These are phyloP conservation scores for Saturnispora saitoi DNA, from an alignment of 805 yeast genomes.

Conservation along the genomic window DNA sequence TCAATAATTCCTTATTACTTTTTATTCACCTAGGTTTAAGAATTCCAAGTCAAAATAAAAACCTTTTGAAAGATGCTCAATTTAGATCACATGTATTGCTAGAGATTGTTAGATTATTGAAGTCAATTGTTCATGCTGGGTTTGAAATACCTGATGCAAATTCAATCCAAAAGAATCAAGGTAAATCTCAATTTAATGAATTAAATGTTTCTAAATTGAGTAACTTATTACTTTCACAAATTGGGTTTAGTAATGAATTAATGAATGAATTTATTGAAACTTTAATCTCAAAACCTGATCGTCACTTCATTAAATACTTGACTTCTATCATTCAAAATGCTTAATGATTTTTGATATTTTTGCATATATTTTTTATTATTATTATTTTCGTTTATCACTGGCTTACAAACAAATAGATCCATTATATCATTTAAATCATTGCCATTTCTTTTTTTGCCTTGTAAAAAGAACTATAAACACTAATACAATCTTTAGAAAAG, in stretches of 20 bases:
- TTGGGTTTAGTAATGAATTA: conserved; percentile 54
- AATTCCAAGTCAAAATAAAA: conserved; percentile 32
- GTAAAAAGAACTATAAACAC: too few relatives aligned
- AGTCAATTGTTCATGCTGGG: conserved; percentile 41
- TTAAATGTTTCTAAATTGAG: conserved; percentile 25
- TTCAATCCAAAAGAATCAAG: conserved; percentile 16
- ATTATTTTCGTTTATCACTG: neutral
- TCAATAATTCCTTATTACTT: conserved; percentile 57
- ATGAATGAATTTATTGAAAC: conserved; percentile 54
- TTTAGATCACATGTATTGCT: conserved; percentile 55
- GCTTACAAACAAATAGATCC: too few relatives aligned
- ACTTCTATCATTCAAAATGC: conserved; percentile 25
- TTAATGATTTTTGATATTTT: neutral
- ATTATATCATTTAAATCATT: too few relatives aligned
- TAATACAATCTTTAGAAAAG: too few relatives aligned
- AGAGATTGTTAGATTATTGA: conserved; percentile 66
- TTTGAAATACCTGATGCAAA: conserved; percentile 25
- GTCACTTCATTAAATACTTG: conserved; percentile 66
- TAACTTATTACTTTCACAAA: conserved; percentile 38
- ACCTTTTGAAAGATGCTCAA: conserved; percentile 68
- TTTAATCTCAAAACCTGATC: conserved; percentile 46
- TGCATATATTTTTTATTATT: neutral
- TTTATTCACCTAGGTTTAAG: conserved; percentile 77
- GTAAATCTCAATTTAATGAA: conserved; percentile 31
- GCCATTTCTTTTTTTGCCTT: too few relatives aligned